These are phyloP conservation scores for Populus hybrid DNA, from an alignment of 441 rosid genomes.

Conservation along the genomic window DNA sequence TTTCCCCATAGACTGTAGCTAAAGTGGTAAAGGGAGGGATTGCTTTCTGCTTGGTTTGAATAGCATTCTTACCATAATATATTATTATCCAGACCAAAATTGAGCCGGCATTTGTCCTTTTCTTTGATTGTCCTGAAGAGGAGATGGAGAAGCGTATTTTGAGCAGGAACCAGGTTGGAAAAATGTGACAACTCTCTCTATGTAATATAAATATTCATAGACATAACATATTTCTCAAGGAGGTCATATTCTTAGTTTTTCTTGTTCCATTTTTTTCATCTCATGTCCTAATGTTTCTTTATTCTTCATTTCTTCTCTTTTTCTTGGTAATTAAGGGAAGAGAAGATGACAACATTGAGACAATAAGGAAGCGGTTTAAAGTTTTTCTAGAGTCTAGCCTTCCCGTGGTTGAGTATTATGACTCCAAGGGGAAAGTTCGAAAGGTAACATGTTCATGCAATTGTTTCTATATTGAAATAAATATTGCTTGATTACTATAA, in stretches of 20 bases:
- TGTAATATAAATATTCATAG: not conserved
- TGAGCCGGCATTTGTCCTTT: slow-evolving; percentile 67
- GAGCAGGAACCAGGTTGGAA: slow-evolving; percentile 73
- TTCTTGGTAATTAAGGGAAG: slow-evolving; percentile 59
- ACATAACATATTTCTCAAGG: not conserved
- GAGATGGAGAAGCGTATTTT: slow-evolving; percentile 79
- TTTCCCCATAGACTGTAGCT: not conserved
- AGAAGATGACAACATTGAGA: slow-evolving; percentile 89
- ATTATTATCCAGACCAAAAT: slow-evolving; percentile 60
- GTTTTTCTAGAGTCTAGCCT: slow-evolving; percentile 81
- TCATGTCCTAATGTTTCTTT: slow-evolving; percentile 3
- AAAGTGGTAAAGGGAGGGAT: not conserved
- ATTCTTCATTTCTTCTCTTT: not conserved
- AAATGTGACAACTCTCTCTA: slow-evolving; percentile 13
- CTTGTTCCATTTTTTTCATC: not conserved
- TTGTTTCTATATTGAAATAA: slow-evolving; percentile 3
- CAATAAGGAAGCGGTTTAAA: slow-evolving; percentile 78
- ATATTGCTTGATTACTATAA: slow-evolving; percentile 5
- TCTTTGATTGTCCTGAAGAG: slow-evolving; percentile 78
- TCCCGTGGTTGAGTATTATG: slow-evolving; percentile 65
- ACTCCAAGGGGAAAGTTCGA: slow-evolving; percentile 69
- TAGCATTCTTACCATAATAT: not conserved
- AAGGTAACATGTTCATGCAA: slow-evolving; percentile 47
- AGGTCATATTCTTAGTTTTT: not conserved
- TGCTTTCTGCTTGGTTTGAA: not conserved